phyloP scores from a whole-genome alignment of 2,329 filamentous ascomycete species.

The Xylariaceae sp. region DNA sequence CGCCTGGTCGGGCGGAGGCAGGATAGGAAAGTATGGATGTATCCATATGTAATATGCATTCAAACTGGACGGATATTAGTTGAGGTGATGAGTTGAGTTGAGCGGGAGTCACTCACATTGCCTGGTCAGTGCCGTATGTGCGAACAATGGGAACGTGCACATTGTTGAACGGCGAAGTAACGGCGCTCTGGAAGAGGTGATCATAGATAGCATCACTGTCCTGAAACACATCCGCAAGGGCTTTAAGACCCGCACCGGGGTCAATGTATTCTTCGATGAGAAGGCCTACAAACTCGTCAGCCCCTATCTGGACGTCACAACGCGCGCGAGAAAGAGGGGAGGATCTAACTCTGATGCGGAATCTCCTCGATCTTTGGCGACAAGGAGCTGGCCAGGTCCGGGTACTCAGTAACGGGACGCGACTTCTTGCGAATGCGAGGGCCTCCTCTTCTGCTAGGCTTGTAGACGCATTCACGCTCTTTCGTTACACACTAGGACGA shows the following conservation, averaged over 20 bases:
- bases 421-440: conserved; percentile 40
- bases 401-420: conserved; percentile 27
- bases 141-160: conserved; percentile 35
- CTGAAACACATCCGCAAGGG: conserved; percentile 40
- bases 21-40: conserved; percentile 46
- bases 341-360: conserved; percentile 30
- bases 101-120: conserved; percentile 35
- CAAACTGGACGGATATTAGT: conserved; percentile 31
- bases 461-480: conserved; percentile 40
- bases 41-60: conserved; percentile 50
- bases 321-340: neutral
- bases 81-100: neutral
- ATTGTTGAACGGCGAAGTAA: conserved; percentile 16
- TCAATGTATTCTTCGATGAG: conserved; percentile 39
- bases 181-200: conserved; percentile 34
- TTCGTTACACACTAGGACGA: conserved; percentile 36
- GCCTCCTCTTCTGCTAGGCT: conserved; percentile 40
- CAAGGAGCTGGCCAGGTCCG: conserved; percentile 27
- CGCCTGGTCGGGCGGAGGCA: conserved; percentile 38
- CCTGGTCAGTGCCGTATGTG: conserved; percentile 36
- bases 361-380: conserved; percentile 30
- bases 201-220: conserved; percentile 47
- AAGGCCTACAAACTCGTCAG: conserved; percentile 20
- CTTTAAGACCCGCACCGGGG: conserved; percentile 44
- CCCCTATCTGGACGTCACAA: neutral